These are phyloP conservation scores for Lactarius psammicola DNA, from an alignment of 768 basidiomycete genomes.

Conservation along the genomic window DNA sequence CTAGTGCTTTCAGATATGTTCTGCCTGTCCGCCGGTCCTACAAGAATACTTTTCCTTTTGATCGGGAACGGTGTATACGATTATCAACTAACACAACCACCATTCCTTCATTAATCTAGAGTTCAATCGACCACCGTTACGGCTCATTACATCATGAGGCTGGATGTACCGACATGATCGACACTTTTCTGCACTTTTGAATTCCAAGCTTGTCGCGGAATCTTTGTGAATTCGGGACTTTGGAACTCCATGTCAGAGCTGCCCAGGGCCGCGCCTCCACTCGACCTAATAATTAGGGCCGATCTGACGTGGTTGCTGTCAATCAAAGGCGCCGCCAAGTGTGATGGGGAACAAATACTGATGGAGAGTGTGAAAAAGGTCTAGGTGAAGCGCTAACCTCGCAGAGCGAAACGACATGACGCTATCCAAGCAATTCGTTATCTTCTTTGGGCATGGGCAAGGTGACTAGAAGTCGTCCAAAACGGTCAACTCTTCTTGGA, in stretches of 20 bases:
- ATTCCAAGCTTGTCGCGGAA: constrained; percentile 12
- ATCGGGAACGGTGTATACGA: not conserved
- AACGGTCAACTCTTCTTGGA: not conserved
- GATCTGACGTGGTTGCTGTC: not conserved
- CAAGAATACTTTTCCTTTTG: not conserved
- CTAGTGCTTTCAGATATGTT: not conserved
- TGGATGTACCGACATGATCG: constrained; percentile 13
- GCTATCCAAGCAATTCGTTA: constrained; percentile 7
- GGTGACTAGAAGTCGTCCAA: constrained; percentile 17
- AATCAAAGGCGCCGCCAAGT: not conserved
- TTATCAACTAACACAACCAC: not conserved
- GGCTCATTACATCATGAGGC: constrained; percentile 19
- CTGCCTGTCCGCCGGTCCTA: not conserved
- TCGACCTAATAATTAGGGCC: not conserved
- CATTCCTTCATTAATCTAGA: constrained; percentile 1
- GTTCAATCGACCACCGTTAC: not conserved
- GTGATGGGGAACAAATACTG: not conserved
- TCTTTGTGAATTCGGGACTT: not conserved
- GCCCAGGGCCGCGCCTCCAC: not conserved
- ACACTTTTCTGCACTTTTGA: constrained; percentile 7
- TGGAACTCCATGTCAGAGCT: not conserved
- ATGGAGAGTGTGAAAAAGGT: not conserved
- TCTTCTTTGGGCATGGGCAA: constrained; percentile 15
- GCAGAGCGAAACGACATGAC: constrained; percentile 1
- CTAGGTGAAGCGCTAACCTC: not conserved